Evolutionary conservation across 164 flowering plant species (phyloP).

Genomic region (Tetracentron sinense): DNA sequence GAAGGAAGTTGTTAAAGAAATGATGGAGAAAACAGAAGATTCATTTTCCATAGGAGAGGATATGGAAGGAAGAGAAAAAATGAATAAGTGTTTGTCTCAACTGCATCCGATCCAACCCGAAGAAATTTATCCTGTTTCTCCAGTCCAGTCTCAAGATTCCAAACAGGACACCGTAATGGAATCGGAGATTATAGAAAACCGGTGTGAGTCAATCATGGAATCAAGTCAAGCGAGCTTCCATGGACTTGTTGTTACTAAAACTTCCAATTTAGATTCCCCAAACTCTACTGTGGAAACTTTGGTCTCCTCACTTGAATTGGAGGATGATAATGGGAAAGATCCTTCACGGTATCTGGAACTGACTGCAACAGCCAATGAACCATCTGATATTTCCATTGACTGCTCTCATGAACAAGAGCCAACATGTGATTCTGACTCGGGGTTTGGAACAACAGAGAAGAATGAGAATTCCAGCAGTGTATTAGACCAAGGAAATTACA

Average conservation of each 20-base stretch:
- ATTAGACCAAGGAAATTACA: constrained; percentile 6
- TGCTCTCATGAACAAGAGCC: constrained; percentile 3
- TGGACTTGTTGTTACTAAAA: background rate
- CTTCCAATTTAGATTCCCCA: constrained; percentile 2
- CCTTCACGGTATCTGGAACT: background rate
- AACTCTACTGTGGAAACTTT: constrained; percentile 6
- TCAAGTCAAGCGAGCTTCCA: constrained; percentile 7
- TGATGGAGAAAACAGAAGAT: constrained; percentile 4
- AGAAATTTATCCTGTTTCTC: constrained; percentile 6
- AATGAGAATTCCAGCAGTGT: constrained; percentile 6
- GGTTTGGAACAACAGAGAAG: background rate
- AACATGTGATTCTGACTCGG: background rate
- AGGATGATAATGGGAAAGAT: background rate
- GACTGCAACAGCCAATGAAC: background rate
- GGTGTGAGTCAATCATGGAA: background rate
- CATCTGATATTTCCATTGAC: background rate
- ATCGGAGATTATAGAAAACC: constrained; percentile 3
- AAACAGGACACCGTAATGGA: constrained; percentile 1
- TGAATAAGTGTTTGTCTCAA: background rate
- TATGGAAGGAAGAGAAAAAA: too few species aligned
- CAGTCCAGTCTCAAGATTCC: constrained; percentile 6
- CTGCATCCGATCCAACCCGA: background rate
- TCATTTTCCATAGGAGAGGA: background rate
- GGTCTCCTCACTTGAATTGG: background rate
- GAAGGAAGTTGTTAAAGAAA: constrained; percentile 13